Percentiles rank a stretch among this genome's conserved stretches.
Evolutionary conservation across 352 stramenopile species (phyloP).

Genomic region (Thraustotheca clavata): DNA sequence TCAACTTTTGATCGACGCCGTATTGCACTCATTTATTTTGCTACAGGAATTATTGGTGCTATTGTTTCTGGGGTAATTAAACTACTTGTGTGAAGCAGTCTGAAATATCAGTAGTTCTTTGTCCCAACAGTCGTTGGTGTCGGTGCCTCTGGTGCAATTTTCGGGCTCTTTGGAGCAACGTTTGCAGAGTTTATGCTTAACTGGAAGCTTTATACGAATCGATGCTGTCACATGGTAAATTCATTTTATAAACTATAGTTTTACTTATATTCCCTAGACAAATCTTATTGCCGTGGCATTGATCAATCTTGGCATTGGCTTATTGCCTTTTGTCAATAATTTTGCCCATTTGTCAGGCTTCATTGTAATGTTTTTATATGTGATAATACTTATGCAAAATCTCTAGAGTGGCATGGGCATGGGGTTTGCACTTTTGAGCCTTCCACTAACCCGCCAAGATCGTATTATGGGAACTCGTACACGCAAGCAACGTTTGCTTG

Average conservation of each 20-base stretch:
- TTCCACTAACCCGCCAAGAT: constrained; percentile 7
- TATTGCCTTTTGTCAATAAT: constrained; percentile 68
- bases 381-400: not conserved
- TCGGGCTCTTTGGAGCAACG: constrained; percentile 54
- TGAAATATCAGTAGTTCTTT: not conserved
- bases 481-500: constrained; percentile 4
- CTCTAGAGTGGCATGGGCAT: constrained; percentile 15
- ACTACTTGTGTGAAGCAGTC: not conserved
- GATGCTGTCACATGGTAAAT: constrained; percentile 26
- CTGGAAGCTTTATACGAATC: constrained; percentile 47
- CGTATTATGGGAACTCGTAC: constrained; percentile 9
- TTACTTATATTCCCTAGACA: constrained; percentile 29
- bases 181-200: constrained; percentile 64
- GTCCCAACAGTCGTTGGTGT: constrained; percentile 24
- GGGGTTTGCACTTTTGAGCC: constrained; percentile 3
- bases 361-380: constrained; percentile 22
- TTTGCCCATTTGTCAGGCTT: constrained; percentile 66
- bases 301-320: constrained; percentile 50
- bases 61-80: constrained; percentile 42
- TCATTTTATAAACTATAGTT: constrained; percentile 29
- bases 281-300: constrained; percentile 39
- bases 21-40: constrained; percentile 37
- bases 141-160: constrained; percentile 63
- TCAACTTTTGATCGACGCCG: constrained; percentile 36
- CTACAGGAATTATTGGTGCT: constrained; percentile 43